Base-by-base conservation (phyloP, 1,284 basidiomycete genomes). In the Rhodotorula mucilaginosa region DNA sequence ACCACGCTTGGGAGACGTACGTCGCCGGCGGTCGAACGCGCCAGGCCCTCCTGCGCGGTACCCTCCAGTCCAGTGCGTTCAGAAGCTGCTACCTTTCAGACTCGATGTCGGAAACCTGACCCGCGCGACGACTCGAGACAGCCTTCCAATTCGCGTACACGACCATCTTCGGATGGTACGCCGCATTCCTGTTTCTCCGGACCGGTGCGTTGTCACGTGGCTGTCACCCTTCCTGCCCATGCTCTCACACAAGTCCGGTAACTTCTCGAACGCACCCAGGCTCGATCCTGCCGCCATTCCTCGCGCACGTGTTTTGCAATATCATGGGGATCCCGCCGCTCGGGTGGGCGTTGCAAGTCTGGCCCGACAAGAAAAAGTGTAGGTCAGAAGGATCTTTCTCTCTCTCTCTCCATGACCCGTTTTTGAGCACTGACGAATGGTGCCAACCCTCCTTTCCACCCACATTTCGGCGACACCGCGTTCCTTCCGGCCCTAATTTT, bases 271-370 rank as follows among this genome's bases (percentile, higher is more conserved):
- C 52, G 52, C 19, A 2, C 12, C 18, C 61, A 81, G 81, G 80
- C 19, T 82, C 81, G 2, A 68, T 83, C 52, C 54, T 83, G 47
- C 84, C 86, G 0, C 84, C 92, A 0, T 84, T 93, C 65, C 81
- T 86, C 47, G 87, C 91, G 0, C 96, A 99, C 81, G 83, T 90
- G 5, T 93, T 94, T 79, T 98, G 96, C 84, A 99, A 99, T 80
- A 80, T 90, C 59, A 95, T 97, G 92, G 95, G 95, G 2, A 77
- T 95, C n/a, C 93, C 93, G 15, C 83, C 84, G 23, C 81, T 84
- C 31, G 76, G 65, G 2, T 78, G 78, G 47, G 85, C 84, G 39
- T 74, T 85, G 34, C 73, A 78, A 29, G 76, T 80, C 51, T 82
- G 80, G 73, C 83, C 83, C 6, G 78, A 77, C 65, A 78, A 79